A percentile compares a stretch with the other conserved stretches of the same genome.
Evolutionary conservation across 1,139 yeast species (phyloP).

Genomic region (Hemisphaericaspora xylanilytica): DNA sequence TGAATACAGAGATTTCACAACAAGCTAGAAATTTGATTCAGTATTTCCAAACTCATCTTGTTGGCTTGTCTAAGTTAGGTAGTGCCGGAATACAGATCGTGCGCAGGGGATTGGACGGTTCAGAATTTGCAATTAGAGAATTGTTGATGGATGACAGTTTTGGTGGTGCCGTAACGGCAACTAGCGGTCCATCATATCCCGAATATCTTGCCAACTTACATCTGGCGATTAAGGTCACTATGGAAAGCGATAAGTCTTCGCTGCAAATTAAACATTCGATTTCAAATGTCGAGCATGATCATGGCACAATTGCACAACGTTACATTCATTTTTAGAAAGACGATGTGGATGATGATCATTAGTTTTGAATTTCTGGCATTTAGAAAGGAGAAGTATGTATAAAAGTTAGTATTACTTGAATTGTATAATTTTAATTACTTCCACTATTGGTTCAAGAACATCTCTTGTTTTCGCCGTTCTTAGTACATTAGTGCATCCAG

Average conservation of each 20-base stretch:
- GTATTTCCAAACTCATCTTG: constrained; percentile 45
- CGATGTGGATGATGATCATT: no score
- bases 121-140: constrained; percentile 56
- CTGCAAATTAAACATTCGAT: constrained; percentile 33
- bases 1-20: constrained; percentile 65
- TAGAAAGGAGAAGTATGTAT: no score
- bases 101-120: constrained; percentile 64
- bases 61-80: constrained; percentile 29
- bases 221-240: constrained; percentile 53
- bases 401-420: constrained; percentile 9
- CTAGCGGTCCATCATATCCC: constrained; percentile 51
- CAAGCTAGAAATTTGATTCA: constrained; percentile 65
- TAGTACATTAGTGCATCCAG: constrained; percentile 18
- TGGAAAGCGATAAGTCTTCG: constrained; percentile 45
- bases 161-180: constrained; percentile 26
- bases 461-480: constrained; percentile 16
- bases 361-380: no score
- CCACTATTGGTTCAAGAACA: constrained; percentile 19
- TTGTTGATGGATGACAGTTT: constrained; percentile 69
- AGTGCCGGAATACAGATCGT: constrained; percentile 56
- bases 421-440: constrained; percentile 20
- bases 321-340: constrained; percentile 39
- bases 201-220: constrained; percentile 66
- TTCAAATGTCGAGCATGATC: constrained; percentile 23
- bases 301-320: constrained; percentile 39